These are phyloP conservation scores for Aspergillus nidulans DNA, from an alignment of 495 filamentous ascomycete genomes.

Conservation along the genomic window DNA sequence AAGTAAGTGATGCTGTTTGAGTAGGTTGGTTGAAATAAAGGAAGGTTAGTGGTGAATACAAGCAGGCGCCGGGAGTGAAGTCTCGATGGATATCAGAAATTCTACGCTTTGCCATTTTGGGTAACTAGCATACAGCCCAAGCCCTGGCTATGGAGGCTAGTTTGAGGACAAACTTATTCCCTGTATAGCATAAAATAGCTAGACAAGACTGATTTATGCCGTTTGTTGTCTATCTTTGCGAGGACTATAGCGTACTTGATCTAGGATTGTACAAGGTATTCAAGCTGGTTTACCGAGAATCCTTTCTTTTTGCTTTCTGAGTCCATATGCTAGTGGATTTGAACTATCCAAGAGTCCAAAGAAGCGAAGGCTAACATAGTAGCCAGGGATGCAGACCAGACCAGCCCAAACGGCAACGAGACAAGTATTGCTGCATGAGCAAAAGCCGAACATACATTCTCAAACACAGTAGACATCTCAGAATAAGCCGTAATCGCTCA, in stretches of 20 bases:
- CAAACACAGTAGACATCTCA: neutral
- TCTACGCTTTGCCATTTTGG: slow-evolving; percentile 35
- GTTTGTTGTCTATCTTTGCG: neutral
- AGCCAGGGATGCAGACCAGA: neutral
- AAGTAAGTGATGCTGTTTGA: neutral
- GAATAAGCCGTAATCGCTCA: neutral
- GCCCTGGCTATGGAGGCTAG: neutral
- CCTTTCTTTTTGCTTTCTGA: neutral
- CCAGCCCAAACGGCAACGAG: neutral
- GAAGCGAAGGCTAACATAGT: neutral
- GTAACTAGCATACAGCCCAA: slow-evolving; percentile 9
- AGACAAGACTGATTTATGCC: neutral
- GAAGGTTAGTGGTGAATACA: slow-evolving; percentile 5
- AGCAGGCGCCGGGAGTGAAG: neutral
- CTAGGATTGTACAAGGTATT: neutral
- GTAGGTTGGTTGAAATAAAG: neutral
- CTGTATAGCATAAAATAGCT: too few relatives aligned
- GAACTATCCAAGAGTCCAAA: slow-evolving; percentile 3
- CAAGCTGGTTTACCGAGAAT: neutral
- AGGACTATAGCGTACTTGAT: neutral
- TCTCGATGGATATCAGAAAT: slow-evolving; percentile 4
- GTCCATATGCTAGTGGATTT: slow-evolving; percentile 1
- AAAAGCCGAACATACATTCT: neutral
- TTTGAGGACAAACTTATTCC: too few relatives aligned
- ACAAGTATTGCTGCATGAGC: neutral